These are phyloP conservation scores for Fusarium proliferatum DNA, from an alignment of 2,329 filamentous ascomycete genomes.

Conservation along the genomic window DNA sequence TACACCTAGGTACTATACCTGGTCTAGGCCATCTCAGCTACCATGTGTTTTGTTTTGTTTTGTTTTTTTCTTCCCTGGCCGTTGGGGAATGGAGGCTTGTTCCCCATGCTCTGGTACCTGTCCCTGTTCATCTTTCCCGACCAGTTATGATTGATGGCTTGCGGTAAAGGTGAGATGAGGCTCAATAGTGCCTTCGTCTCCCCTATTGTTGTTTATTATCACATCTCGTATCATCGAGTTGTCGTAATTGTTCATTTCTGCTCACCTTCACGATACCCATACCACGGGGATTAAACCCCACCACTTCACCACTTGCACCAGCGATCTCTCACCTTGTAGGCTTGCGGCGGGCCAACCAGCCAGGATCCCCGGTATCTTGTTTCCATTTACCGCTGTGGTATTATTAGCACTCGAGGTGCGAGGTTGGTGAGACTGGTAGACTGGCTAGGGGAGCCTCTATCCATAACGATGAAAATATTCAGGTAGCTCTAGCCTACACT, in stretches of 20 bases:
- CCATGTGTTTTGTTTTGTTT: slow-evolving; percentile 25
- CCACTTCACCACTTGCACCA: slow-evolving; percentile 29
- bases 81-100: slow-evolving; percentile 35
- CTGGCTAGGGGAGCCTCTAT: neutral
- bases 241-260: slow-evolving; percentile 46
- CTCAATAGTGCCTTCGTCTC: slow-evolving; percentile 14
- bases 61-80: slow-evolving; percentile 9
- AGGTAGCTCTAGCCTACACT: neutral
- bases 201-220: slow-evolving; percentile 22
- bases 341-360: slow-evolving; percentile 41
- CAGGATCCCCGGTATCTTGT: slow-evolving; percentile 32
- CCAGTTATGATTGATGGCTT: slow-evolving; percentile 3
- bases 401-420: slow-evolving; percentile 12
- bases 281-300: slow-evolving; percentile 37
- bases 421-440: neutral
- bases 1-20: neutral
- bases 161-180: slow-evolving; percentile 20
- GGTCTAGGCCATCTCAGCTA: slow-evolving; percentile 21
- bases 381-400: slow-evolving; percentile 19
- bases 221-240: slow-evolving; percentile 25
- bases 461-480: neutral
- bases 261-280: slow-evolving; percentile 15
- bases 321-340: slow-evolving; percentile 39
- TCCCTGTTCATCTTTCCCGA: no score
- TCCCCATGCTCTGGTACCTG: neutral